Conservation (phyloP, 2,329 filamentous ascomycete species). For the Verticillium tricorpus region DNA sequence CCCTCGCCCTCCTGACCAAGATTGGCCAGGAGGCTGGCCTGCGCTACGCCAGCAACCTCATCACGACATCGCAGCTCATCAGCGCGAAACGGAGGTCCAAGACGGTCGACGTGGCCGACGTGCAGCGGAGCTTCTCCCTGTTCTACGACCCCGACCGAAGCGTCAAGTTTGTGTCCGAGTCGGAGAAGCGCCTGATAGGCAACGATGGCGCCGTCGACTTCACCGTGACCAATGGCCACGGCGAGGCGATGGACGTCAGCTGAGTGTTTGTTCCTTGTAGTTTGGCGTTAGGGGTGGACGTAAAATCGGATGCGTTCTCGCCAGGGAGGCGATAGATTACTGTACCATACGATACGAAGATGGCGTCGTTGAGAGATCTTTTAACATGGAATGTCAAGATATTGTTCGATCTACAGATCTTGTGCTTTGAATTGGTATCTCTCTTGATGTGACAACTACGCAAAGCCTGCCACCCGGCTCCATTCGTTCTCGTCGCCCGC, state of each 20-base stretch:
- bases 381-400: background rate
- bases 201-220: conserved; percentile 79
- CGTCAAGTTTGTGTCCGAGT: conserved; percentile 84
- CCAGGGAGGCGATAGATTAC: conserved; percentile 12
- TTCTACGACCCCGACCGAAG: conserved; percentile 90
- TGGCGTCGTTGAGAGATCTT: background rate
- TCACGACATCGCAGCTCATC: conserved; percentile 87
- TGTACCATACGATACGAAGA: conserved; percentile 8
- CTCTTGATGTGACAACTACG: conserved; percentile 8
- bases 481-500: conserved; percentile 52
- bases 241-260: conserved; percentile 44
- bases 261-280: conserved; percentile 18
- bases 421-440: background rate
- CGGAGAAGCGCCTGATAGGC: conserved; percentile 89
- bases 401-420: background rate
- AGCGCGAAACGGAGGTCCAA: conserved; percentile 80
- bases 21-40: conserved; percentile 90
- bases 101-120: conserved; percentile 80
- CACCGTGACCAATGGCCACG: conserved; percentile 48
- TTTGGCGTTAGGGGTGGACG: conserved; percentile 9
- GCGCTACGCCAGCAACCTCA: conserved; percentile 95
- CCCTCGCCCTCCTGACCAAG: conserved; percentile 88
- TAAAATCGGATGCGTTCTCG: background rate
- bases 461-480: conserved; percentile 46
- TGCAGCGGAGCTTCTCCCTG: conserved; percentile 87